Conservation (phyloP, 352 stramenopile genomes). For the Phytopythium montanum region DNA sequence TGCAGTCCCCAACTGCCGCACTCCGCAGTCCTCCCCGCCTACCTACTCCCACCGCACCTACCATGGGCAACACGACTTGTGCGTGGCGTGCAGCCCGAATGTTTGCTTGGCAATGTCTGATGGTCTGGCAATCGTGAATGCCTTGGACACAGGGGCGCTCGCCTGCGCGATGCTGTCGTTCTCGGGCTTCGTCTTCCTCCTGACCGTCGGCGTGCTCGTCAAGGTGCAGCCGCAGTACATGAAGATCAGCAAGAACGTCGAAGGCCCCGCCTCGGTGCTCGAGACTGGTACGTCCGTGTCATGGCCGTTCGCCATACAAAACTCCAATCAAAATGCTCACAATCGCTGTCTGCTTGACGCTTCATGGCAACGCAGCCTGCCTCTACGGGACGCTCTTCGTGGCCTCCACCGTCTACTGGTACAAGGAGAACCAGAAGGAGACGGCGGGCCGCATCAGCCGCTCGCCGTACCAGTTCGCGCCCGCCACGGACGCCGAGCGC, state of each 20-base stretch:
- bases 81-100: constrained; percentile 2
- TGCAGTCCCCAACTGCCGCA: background rate
- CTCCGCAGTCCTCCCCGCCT: background rate
- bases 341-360: background rate
- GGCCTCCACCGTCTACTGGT: constrained; percentile 62
- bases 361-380: constrained; percentile 24
- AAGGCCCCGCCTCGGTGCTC: constrained; percentile 58
- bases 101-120: background rate
- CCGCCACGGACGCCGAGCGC: constrained; percentile 48
- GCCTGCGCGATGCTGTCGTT: constrained; percentile 75
- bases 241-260: constrained; percentile 74
- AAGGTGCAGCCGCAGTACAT: constrained; percentile 82
- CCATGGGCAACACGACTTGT: constrained; percentile 43
- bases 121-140: background rate
- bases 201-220: constrained; percentile 59
- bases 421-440: constrained; percentile 64
- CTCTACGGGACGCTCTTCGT: constrained; percentile 74
- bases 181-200: constrained; percentile 72
- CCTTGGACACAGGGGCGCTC: constrained; percentile 39
- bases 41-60: background rate
- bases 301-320: too few species aligned
- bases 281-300: constrained; percentile 32
- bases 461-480: constrained; percentile 37
- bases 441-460: constrained; percentile 14
- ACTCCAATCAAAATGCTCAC: too few species aligned